Evolutionary conservation across 371 early-diverging fungal species (phyloP).

Genomic region (Basidiobolus meristosporus): DNA sequence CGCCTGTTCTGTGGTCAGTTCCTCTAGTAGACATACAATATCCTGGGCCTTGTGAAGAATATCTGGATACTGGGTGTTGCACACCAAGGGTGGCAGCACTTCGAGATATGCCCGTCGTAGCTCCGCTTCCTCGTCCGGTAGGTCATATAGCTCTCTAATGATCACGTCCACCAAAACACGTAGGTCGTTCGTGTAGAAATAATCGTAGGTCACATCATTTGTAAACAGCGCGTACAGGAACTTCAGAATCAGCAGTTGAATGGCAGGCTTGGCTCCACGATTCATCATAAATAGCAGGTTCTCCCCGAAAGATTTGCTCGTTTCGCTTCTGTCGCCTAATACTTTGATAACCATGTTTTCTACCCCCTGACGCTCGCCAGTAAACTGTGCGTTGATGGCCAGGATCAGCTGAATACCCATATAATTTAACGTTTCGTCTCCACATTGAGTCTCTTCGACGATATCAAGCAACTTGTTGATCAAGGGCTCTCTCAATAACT

Average conservation of each 20-base stretch:
- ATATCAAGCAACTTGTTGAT: conserved; percentile 33
- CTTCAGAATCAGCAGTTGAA: conserved; percentile 46
- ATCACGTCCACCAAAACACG: conserved; percentile 66
- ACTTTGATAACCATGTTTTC: conserved; percentile 32
- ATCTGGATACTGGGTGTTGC: conserved; percentile 23
- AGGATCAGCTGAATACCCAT: conserved; percentile 39
- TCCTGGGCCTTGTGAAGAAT: conserved; percentile 2
- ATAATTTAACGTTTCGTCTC: conserved; percentile 51
- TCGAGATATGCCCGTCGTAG: conserved; percentile 56
- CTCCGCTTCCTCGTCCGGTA: conserved; percentile 49
- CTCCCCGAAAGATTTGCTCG: conserved; percentile 58
- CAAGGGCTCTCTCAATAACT: conserved; percentile 16
- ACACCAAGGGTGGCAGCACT: conserved; percentile 46
- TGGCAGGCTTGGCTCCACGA: conserved; percentile 48
- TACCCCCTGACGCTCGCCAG: too few species aligned
- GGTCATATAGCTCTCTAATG: conserved; percentile 49
- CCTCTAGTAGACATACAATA: conserved; percentile 1
- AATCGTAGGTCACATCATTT: conserved; percentile 26
- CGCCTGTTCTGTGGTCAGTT: background rate
- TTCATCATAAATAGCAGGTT: conserved; percentile 74
- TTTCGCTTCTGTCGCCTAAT: conserved; percentile 28
- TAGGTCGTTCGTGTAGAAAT: conserved; percentile 83
- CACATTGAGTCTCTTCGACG: conserved; percentile 40
- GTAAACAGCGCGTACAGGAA: conserved; percentile 46
- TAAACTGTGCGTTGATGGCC: conserved; percentile 11